Evolutionary conservation across 163 green algal genomes (phyloP).

Genomic region (Scenedesmus sp.): DNA sequence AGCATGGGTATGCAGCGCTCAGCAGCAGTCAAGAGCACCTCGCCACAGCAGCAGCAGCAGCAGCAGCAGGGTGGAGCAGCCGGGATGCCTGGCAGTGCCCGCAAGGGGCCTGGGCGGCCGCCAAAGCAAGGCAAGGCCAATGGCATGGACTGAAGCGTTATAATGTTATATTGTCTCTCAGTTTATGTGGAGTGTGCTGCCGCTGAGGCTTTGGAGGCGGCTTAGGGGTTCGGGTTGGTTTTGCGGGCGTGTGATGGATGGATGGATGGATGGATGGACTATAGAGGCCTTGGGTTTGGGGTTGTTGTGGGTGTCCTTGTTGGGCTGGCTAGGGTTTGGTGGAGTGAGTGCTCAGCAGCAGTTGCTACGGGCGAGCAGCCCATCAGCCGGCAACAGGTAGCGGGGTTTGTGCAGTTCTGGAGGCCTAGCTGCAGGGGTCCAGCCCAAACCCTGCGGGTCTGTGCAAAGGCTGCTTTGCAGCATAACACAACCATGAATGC

Average conservation of each 20-base stretch:
- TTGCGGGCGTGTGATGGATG: not conserved
- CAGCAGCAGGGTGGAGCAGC: not conserved
- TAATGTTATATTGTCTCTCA: not conserved
- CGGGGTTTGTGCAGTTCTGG: too few species aligned
- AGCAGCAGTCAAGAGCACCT: not conserved
- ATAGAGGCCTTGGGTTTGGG: not conserved
- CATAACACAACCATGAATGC: not conserved
- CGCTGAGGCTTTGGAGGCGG: not conserved
- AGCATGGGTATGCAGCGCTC: not conserved
- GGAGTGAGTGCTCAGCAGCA: too few species aligned
- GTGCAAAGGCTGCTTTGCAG: not conserved
- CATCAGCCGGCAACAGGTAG: not conserved
- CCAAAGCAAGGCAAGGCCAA: not conserved
- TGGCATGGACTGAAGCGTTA: not conserved
- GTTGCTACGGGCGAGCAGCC: too few species aligned
- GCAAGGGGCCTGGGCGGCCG: not conserved
- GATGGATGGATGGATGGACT: too few species aligned
- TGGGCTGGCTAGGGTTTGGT: too few species aligned
- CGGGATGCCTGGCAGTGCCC: not conserved
- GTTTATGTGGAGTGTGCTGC: not conserved
- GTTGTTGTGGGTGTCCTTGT: not conserved
- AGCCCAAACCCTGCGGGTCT: too few species aligned
- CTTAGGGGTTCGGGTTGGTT: not conserved
- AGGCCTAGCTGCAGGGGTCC: too few species aligned
- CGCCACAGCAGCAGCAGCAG: slow-evolving; percentile 1